A percentile compares a stretch with the other conserved stretches of the same genome.
Conservation (phyloP, 331 rosid genomes). For the Quercus tomentella region DNA sequence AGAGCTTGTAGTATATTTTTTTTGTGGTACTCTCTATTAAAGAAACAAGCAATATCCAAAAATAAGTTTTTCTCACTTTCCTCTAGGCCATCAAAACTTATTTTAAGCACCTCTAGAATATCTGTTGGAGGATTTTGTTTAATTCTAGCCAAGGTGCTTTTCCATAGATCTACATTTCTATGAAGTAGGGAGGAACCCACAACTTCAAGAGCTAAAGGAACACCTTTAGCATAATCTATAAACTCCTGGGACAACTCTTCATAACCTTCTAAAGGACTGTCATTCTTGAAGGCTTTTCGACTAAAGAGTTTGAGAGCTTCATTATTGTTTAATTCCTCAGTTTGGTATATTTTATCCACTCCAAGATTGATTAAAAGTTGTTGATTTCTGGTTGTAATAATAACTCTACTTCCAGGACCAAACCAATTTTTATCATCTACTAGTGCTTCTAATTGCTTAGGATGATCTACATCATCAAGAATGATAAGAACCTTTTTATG, state of each 20-base stretch:
- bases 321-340: neutral
- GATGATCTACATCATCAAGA: conserved; percentile 13
- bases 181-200: conserved; percentile 9
- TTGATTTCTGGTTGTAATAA: conserved; percentile 4
- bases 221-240: neutral
- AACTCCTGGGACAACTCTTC: neutral
- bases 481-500: conserved; percentile 10
- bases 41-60: conserved; percentile 15
- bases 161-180: neutral
- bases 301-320: conserved; percentile 13
- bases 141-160: neutral
- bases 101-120: neutral
- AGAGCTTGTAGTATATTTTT: neutral
- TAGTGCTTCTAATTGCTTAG: conserved; percentile 6
- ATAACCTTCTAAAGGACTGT: neutral
- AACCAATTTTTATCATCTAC: conserved; percentile 7
- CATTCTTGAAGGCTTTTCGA: conserved; percentile 8
- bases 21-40: neutral
- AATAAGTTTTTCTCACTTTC: conserved; percentile 7
- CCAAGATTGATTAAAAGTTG: neutral
- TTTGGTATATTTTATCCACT: neutral
- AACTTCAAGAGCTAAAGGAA: conserved; percentile 10
- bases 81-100: conserved; percentile 16
- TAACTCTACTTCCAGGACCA: conserved; percentile 14
- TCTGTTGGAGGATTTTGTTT: neutral